These are phyloP conservation scores for Alternaria triticimaculans DNA, from an alignment of 2,329 filamentous ascomycete species.

Conservation along the genomic window DNA sequence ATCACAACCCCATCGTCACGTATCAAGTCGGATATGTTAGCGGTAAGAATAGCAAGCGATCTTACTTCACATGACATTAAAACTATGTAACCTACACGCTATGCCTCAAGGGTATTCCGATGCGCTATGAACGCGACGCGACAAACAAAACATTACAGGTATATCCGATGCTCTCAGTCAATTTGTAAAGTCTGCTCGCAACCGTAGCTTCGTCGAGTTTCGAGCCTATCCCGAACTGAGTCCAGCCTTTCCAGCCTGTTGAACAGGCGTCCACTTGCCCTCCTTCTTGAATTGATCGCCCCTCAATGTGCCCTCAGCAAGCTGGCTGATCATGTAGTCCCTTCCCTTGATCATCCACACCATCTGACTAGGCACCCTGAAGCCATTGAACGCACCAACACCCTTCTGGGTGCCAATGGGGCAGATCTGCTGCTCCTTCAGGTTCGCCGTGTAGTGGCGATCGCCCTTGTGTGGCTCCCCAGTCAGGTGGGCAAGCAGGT, in stretches of 20 bases:
- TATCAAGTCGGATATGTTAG: neutral
- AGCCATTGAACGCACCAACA: constrained; percentile 47
- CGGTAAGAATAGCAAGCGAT: neutral
- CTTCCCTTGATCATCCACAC: constrained; percentile 54
- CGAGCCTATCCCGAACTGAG: constrained; percentile 23
- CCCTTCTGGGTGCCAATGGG: constrained; percentile 49
- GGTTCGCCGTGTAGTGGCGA: constrained; percentile 39
- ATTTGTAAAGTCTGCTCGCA: neutral
- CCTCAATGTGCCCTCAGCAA: constrained; percentile 35
- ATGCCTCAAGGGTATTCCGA: neutral
- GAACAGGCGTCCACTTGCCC: constrained; percentile 42
- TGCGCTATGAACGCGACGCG: constrained; percentile 1
- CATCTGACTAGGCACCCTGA: constrained; percentile 49
- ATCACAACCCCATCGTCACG: constrained; percentile 4
- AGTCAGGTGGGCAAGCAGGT: constrained; percentile 48
- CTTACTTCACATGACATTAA: neutral
- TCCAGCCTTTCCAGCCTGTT: constrained; percentile 29
- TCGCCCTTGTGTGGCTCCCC: constrained; percentile 37
- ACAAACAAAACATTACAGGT: neutral
- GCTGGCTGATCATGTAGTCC: constrained; percentile 47
- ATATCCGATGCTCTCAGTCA: neutral
- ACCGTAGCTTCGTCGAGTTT: neutral
- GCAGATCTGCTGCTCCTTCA: constrained; percentile 44
- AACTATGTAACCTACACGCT: neutral
- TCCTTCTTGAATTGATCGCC: constrained; percentile 47